Evolutionary conservation across 164 flowering plant genomes (phyloP).

Genomic region (Berberis thunbergii): DNA sequence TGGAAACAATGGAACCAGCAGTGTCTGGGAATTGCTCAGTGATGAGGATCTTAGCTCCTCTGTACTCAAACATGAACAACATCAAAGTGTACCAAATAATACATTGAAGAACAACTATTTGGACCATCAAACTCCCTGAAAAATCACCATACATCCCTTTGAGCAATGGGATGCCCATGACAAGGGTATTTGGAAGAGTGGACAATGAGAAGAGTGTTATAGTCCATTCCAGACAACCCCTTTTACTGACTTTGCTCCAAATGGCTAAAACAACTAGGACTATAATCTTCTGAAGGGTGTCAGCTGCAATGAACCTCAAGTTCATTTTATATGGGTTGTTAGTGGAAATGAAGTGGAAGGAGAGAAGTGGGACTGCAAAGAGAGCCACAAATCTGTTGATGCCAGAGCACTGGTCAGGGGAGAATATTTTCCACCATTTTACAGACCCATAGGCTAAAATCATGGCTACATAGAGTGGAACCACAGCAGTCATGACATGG

Average conservation of each 20-base stretch:
- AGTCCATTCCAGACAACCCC: constrained; percentile 72
- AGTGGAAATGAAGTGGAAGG: constrained; percentile 80
- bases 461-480: constrained; percentile 97
- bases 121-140: constrained; percentile 80
- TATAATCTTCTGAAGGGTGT: constrained; percentile 74
- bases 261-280: constrained; percentile 38
- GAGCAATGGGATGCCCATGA: constrained; percentile 87
- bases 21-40: constrained; percentile 86
- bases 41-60: constrained; percentile 70
- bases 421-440: constrained; percentile 93
- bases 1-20: constrained; percentile 76
- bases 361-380: constrained; percentile 88
- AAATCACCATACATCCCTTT: constrained; percentile 83
- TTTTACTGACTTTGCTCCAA: constrained; percentile 47
- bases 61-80: constrained; percentile 79
- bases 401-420: constrained; percentile 91
- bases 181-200: constrained; percentile 85
- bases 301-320: constrained; percentile 78
- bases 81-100: constrained; percentile 93
- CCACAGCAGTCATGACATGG: constrained; percentile 93
- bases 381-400: constrained; percentile 92
- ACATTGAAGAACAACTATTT: constrained; percentile 84
- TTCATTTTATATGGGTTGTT: constrained; percentile 84
- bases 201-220: constrained; percentile 80
- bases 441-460: constrained; percentile 90